Base-by-base conservation (phyloP, 768 basidiomycete genomes). In the Mycena vulgaris region DNA sequence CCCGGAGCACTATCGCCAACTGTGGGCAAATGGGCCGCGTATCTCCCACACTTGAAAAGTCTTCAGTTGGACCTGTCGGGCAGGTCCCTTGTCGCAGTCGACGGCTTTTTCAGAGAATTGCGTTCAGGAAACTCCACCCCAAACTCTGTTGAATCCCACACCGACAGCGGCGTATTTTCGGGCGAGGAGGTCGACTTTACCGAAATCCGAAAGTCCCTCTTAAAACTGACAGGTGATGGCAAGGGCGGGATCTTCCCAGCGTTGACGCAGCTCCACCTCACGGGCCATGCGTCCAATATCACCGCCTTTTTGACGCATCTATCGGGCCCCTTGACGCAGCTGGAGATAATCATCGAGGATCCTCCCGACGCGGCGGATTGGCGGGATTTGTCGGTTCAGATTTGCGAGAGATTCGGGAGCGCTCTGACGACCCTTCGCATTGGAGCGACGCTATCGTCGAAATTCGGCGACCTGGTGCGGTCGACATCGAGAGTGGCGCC, bases 381-480 rank as follows among this genome's bases (percentile, higher is more conserved):
- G 93, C 89, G 89, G 69, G 89, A 93, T 71, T 84, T 94, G 23
- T 92, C 89, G 47, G 80, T 80, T 52, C 76, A 92, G 75, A 85
- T 94, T 59, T 89, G 86, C 73, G 89, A 92, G 70, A 82, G 86
- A 72, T 93, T 93, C 74, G 84, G 86, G 17, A 78, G 84, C 52
- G 87, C 89, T 17, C 81, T 95, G 59, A 87, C 89, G 74, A 86
- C 88, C 13, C 79, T 94, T 69, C 87, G 87, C 63, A 85, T 94
- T 70, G 81, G 85, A 27, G 91, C 93, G 8, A 90, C 89, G 0
- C 89, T 92, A 21, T 87, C 91, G 27, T 89, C 89, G n/a, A 89
- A 93, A 63, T 97, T 94, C 83, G 87, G 88, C 5, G 94, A 96
- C 70, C 87, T 97, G 52, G 89, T 93, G 57, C 90, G 94, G 63